Base-by-base conservation (phyloP, 164 flowering plant genomes). In the Magnolia kwangsiensis region DNA sequence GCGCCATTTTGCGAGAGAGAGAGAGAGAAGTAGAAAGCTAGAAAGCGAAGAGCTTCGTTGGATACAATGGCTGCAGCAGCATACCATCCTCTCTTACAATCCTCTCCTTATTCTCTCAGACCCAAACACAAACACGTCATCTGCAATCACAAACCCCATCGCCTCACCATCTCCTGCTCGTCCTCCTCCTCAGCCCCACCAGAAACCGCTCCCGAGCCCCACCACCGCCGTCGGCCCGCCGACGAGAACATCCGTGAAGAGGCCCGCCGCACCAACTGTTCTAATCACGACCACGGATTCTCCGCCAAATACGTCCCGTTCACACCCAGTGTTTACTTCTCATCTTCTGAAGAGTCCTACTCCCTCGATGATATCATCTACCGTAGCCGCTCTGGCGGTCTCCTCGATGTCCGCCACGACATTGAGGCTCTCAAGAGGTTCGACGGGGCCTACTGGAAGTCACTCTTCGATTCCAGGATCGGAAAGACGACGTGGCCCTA, bases 401-500 rank as follows among this genome's bases (percentile, higher is more conserved):
- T 94, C 23, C 91, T 94, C 67, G 97, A 94, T 78, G 98, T 94
- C 21, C 86, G 87, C 63, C 97, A 94, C 80, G 94, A 94, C 80
- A 83, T 94, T 81, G 87, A 82, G 7, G 97, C 96, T 1, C 78
- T 94, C 51, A 81, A 80, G 77, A 79, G 83, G 69, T 88, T 81
- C 80, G 91, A 89, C 78, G 97, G 96, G 5, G 76, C 78, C 16
- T 91, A 91, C 78, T 92, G 98, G 98, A 85, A 87, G 2, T 58
- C 76, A 23, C 83, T 94, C 8, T 94, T 94, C 77, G 98, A 94
- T 75, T 91, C 94, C 18, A 87, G 98, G 21, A 86, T 89, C 14
- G 97, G 98, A 0, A 88, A 85, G 80, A 94, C 95, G 66, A 90
- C 87, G 2, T 94, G 97, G 98, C 98, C 98, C 0, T 94, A 92